A percentile compares a stretch with the other conserved stretches of the same genome.
Conservation (phyloP, 306 rosid genomes). For the Luffa acutangula region DNA sequence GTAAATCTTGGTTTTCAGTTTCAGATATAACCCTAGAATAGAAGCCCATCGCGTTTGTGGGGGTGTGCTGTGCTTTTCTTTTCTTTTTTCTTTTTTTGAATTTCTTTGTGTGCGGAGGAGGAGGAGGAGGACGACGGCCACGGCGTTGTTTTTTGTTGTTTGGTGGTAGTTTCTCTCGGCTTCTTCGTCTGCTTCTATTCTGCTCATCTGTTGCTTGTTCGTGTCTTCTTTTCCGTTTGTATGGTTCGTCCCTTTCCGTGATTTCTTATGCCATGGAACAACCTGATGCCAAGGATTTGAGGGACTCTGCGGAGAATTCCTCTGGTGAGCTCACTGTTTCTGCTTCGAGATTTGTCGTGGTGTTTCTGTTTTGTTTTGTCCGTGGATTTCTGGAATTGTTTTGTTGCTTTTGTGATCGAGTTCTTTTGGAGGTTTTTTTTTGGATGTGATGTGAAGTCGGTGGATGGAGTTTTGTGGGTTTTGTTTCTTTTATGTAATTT, state of each 20-base stretch:
- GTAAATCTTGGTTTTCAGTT: background rate
- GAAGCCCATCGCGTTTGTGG: background rate
- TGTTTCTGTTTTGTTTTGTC: background rate
- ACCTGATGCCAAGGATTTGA: conserved; percentile 7
- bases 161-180: conserved; percentile 3
- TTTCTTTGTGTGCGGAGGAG: background rate
- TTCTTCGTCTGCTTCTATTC: background rate
- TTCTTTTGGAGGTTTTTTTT: background rate
- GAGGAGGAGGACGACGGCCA: background rate
- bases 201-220: background rate
- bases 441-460: background rate
- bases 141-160: conserved; percentile 3
- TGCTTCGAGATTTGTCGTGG: background rate
- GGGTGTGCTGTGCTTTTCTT: background rate
- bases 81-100: background rate
- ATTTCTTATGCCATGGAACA: conserved; percentile 10
- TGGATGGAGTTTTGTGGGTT: background rate
- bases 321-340: conserved; percentile 13
- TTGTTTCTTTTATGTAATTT: background rate
- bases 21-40: conserved; percentile 4
- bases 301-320: conserved; percentile 9
- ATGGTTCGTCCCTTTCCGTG: background rate
- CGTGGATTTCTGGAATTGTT: background rate
- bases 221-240: background rate
- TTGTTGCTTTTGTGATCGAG: background rate